A percentile compares a stretch with the other conserved stretches of the same genome.
These are phyloP conservation scores for Mallotus japonicus DNA, from an alignment of 441 rosid species.

Conservation along the genomic window DNA sequence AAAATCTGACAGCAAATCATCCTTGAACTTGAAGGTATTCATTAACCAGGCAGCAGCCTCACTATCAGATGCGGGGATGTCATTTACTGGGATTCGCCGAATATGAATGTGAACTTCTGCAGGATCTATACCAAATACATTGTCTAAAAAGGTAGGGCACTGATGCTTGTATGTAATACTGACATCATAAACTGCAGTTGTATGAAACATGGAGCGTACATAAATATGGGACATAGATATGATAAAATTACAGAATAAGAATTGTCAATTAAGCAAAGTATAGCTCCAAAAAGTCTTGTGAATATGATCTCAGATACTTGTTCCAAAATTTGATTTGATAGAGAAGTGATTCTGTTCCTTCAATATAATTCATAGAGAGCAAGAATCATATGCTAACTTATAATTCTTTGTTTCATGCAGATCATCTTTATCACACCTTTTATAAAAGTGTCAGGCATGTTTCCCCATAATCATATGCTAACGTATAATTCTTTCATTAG, in stretches of 20 bases:
- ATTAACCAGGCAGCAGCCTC: slow-evolving; percentile 69
- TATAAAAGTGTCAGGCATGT: background rate
- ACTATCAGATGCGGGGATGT: slow-evolving; percentile 54
- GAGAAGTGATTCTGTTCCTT: background rate
- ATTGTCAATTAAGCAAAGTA: background rate
- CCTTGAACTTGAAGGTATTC: slow-evolving; percentile 62
- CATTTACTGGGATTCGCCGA: slow-evolving; percentile 44
- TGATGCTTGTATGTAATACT: slow-evolving; percentile 82
- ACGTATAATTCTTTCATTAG: background rate
- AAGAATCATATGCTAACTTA: background rate
- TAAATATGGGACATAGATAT: background rate
- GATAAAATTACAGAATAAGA: background rate
- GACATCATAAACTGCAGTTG: slow-evolving; percentile 82
- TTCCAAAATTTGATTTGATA: background rate
- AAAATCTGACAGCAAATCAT: slow-evolving; percentile 67
- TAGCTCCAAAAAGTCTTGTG: background rate
- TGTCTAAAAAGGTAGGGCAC: slow-evolving; percentile 83
- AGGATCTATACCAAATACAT: slow-evolving; percentile 82
- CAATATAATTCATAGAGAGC: background rate
- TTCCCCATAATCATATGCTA: background rate
- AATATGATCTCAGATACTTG: background rate
- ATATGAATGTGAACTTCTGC: slow-evolving; percentile 90
- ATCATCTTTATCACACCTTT: background rate
- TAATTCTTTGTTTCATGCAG: background rate
- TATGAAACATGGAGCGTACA: background rate